phyloP scores from a whole-genome alignment of 2,329 filamentous ascomycete species.

The Fusarium pseudocircinatum region DNA sequence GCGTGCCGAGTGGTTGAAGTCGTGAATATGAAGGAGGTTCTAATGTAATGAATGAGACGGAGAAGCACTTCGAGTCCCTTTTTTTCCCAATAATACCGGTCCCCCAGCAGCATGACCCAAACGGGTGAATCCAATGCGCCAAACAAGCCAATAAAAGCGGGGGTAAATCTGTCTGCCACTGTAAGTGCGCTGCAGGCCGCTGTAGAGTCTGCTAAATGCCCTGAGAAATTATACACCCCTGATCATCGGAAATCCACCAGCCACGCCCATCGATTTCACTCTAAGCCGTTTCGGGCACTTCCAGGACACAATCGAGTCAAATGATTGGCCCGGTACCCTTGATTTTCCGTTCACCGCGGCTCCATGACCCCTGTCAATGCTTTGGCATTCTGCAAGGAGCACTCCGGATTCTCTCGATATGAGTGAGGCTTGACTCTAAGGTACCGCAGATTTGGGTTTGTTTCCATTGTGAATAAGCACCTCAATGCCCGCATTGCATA shows the following conservation, averaged over 20 bases:
- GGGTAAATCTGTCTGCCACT: conserved; percentile 8
- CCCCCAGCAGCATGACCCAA: conserved; percentile 26
- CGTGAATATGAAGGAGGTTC: conserved; percentile 36
- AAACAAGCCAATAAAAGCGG: conserved; percentile 33
- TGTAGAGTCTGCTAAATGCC: conserved; percentile 14
- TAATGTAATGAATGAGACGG: conserved; percentile 41
- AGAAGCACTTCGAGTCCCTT: conserved; percentile 42
- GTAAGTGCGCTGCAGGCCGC: conserved; percentile 26
- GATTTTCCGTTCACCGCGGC: conserved; percentile 46
- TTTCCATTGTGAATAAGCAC: not conserved
- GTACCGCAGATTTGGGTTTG: not conserved
- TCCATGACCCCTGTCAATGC: conserved; percentile 29
- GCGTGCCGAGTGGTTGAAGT: conserved; percentile 18
- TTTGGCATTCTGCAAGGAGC: conserved; percentile 31
- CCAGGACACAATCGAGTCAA: conserved; percentile 11
- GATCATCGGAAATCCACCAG: conserved; percentile 26
- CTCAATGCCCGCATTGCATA: not conserved
- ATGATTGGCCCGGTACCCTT: conserved; percentile 43
- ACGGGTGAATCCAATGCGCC: conserved; percentile 35
- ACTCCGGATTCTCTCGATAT: conserved; percentile 34
- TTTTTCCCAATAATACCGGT: conserved; percentile 42
- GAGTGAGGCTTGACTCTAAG: conserved; percentile 11
- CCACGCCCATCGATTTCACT: conserved; percentile 26
- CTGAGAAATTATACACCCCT: conserved; percentile 17
- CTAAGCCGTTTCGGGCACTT: conserved; percentile 45